Percentiles rank a stretch among this genome's conserved stretches.
Evolutionary conservation across 768 basidiomycete genomes (phyloP).

Genomic region (Hydnum rufescens): DNA sequence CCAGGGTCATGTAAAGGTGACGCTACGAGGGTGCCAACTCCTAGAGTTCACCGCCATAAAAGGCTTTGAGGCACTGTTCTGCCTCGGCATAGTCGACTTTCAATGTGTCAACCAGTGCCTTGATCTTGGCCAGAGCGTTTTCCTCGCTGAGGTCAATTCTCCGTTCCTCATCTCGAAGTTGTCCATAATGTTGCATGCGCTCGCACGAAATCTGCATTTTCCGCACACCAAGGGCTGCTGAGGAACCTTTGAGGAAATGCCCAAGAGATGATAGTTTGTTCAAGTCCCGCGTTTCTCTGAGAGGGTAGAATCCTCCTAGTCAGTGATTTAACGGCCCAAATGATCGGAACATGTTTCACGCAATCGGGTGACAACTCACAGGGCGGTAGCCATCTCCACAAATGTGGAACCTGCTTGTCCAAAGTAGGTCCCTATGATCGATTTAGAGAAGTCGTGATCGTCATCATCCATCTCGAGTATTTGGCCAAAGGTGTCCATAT

Average conservation of each 20-base stretch:
- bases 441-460: slow-evolving; percentile 46
- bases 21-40: too few relatives aligned
- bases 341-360: not conserved
- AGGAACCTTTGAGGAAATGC: slow-evolving; percentile 95
- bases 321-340: not conserved
- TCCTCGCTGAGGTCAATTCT: slow-evolving; percentile 24
- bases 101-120: slow-evolving; percentile 33
- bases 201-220: slow-evolving; percentile 76
- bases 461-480: slow-evolving; percentile 84
- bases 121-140: slow-evolving; percentile 41
- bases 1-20: too few relatives aligned
- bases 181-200: slow-evolving; percentile 75
- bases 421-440: slow-evolving; percentile 67
- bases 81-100: slow-evolving; percentile 52
- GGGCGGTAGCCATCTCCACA: slow-evolving; percentile 46
- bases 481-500: slow-evolving; percentile 67
- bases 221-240: slow-evolving; percentile 73
- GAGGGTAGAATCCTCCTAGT: slow-evolving; percentile 1
- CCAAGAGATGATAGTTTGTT: slow-evolving; percentile 49
- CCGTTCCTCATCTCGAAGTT: slow-evolving; percentile 37
- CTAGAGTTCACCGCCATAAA: too few relatives aligned
- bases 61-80: slow-evolving; percentile 41
- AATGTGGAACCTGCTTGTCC: slow-evolving; percentile 63
- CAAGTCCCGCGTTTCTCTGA: slow-evolving; percentile 40
- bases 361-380: slow-evolving; percentile 32